Base-by-base conservation (phyloP, 2,329 filamentous ascomycete genomes). In the Claviceps sp. region DNA sequence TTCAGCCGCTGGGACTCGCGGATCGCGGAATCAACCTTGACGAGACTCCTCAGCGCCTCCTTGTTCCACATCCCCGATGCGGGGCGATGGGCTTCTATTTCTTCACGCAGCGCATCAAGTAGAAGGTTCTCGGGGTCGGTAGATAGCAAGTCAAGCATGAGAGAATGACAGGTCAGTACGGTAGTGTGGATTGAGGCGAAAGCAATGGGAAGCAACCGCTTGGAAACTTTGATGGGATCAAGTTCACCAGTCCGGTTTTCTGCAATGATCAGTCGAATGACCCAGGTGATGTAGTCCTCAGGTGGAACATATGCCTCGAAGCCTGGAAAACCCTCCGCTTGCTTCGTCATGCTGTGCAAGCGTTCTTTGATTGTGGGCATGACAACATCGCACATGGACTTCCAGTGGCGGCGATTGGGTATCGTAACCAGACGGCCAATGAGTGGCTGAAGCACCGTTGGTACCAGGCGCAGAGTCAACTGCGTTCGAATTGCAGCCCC, bases 121-220 rank as follows among this genome's bases (percentile, higher is more conserved):
- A 65, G 68, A 1, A 57, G 57, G 40, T 61, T 60, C 1, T 62
- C 55, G 0, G 68, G 65, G 5, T 69, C 61, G 0, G 72, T 65
- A 1, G 68, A 61, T 38, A 76, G 60, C 6, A 78, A 59, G 53
- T 78, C 74, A 9, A 77, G 58, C 49, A 77, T 58, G 36, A 70
- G 63, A 37, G 69, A 70, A 46, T 73, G 71, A 2, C 72, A 70
- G 0, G 77, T 78, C 13, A 79, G 58, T 6, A 73, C 70, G 0
- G 78, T 79, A 1, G 78, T 81, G 62, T 81, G 77, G 26, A 80
- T 78, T 18, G 76, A 73, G 2, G 77, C 78, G 54, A 81, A 80
- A 59, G 80, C 74, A 44, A 82, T 65, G 0, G 77, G 74, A 38
- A 82, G 63, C 5, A 81, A 61, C 14, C 74, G 68, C 54, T 74